Evolutionary conservation across 2,329 filamentous ascomycete species (phyloP).

Genomic region (Plectosphaerella plurivora): DNA sequence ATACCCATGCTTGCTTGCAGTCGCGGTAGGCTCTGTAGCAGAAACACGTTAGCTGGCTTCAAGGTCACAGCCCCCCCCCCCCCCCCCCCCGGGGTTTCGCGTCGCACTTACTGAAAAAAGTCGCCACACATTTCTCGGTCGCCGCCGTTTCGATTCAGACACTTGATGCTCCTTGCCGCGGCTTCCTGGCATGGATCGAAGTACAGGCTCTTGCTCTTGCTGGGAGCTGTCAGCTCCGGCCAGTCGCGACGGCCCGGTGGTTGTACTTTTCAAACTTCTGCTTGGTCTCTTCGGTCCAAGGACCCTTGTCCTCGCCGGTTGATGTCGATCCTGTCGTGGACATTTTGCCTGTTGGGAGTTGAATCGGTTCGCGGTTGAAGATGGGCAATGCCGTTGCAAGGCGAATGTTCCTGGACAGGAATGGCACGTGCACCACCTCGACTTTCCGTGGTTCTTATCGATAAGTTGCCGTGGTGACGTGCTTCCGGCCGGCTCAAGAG

Average conservation of each 20-base stretch:
- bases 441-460: too few relatives aligned
- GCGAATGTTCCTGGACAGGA: too few relatives aligned
- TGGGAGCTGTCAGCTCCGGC: conserved; percentile 28
- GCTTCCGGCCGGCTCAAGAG: too few relatives aligned
- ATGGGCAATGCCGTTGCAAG: too few relatives aligned
- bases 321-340: too few relatives aligned
- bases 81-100: too few relatives aligned
- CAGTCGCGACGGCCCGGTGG: background rate
- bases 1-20: conserved; percentile 92
- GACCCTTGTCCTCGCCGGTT: conserved; percentile 12
- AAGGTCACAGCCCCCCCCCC: too few relatives aligned
- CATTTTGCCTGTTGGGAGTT: too few relatives aligned
- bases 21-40: conserved; percentile 75
- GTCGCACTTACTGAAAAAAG: conserved; percentile 80
- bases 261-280: conserved; percentile 59
- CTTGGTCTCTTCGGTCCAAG: conserved; percentile 57
- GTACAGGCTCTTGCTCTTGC: conserved; percentile 85
- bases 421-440: too few relatives aligned
- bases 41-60: background rate
- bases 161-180: conserved; percentile 78
- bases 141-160: conserved; percentile 81
- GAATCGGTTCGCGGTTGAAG: too few relatives aligned
- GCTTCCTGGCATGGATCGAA: conserved; percentile 95
- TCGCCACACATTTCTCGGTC: conserved; percentile 88
- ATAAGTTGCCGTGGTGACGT: too few relatives aligned